Evolutionary conservation across 805 yeast species (phyloP), one percentile per base, ranked within the genome.

Genomic region (Pichia pseudocactophila): DNA sequence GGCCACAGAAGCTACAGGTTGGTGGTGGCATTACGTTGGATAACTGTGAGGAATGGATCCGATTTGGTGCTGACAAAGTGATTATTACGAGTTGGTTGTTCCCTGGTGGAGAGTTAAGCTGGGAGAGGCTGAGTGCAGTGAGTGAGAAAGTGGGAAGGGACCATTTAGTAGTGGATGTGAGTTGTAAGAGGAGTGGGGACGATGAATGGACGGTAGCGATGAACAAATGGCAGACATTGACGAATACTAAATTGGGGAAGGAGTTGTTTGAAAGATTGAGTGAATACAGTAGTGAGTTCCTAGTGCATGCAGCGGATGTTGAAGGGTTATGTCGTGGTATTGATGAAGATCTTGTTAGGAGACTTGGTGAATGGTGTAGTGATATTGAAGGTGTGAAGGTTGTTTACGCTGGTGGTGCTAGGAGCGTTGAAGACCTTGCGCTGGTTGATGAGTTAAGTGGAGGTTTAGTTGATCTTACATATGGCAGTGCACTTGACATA

Each of bases 361-460:
- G 72, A 43, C 65, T 92, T 33, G 87, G 87, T 18, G 76, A 80
- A 50, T 92, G 97, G 97, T 62, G 69, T 15, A 9, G 18, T 17
- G 76, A 79, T 47, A 33, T 25, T 17, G 7, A 31, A 2, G 74
- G 71, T 22, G 69, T 84, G 2, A 88, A 83, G 28, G 77, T 86
- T 4, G 95, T 90, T 2, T 92, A 92, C 60, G 99, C 98, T 26
- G 99, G 99, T 12, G 99, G 99, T 3, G 98, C 97, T 20, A 80
- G 77, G 53, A 73, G 74, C 58, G 57, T 84, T 0, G 59, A 63
- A 0, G 99, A 92, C 58, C 69, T 92, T 48, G 68, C 64, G 5
- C 64, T 71, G 20, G 97, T 92, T 2, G 61, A 78, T 9, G 47
- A 59, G 35, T 64, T 92, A 54, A 86, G 96, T 57, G 55, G 63